A percentile compares a stretch with the other conserved stretches of the same genome.
phyloP scores from a whole-genome alignment of 768 basidiomycete genomes.

The Rhizopogon vinicolor region DNA sequence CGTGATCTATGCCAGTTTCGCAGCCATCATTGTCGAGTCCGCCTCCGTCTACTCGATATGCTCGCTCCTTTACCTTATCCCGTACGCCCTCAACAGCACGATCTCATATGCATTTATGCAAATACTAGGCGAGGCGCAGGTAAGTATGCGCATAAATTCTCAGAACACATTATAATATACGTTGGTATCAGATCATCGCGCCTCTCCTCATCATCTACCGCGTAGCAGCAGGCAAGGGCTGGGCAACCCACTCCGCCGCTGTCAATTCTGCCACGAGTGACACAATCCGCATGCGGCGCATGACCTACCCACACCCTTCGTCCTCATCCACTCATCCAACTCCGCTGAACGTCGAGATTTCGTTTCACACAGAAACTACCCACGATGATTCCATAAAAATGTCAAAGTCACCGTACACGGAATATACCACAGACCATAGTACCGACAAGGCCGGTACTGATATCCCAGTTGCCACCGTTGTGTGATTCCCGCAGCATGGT shows the following conservation, averaged over 20 bases:
- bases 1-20: conserved; percentile 24
- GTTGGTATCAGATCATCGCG: conserved; percentile 34
- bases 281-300: conserved; percentile 10
- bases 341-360: not conserved
- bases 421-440: not conserved
- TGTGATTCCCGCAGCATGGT: not conserved
- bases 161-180: not conserved
- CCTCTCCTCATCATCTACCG: conserved; percentile 45
- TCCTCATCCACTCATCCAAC: not conserved
- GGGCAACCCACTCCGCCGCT: conserved; percentile 20
- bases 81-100: conserved; percentile 16
- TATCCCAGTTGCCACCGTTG: not conserved
- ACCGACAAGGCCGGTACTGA: too few species aligned
- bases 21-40: conserved; percentile 30
- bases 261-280: not conserved
- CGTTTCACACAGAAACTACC: not conserved
- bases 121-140: conserved; percentile 27
- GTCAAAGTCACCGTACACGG: not conserved
- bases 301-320: not conserved
- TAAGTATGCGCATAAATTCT: conserved; percentile 1
- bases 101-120: conserved; percentile 26
- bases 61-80: conserved; percentile 28
- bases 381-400: not conserved
- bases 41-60: conserved; percentile 27
- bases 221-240: conserved; percentile 41